phyloP scores from a whole-genome alignment of 164 flowering plant species.

The Kingdonia uniflora region DNA sequence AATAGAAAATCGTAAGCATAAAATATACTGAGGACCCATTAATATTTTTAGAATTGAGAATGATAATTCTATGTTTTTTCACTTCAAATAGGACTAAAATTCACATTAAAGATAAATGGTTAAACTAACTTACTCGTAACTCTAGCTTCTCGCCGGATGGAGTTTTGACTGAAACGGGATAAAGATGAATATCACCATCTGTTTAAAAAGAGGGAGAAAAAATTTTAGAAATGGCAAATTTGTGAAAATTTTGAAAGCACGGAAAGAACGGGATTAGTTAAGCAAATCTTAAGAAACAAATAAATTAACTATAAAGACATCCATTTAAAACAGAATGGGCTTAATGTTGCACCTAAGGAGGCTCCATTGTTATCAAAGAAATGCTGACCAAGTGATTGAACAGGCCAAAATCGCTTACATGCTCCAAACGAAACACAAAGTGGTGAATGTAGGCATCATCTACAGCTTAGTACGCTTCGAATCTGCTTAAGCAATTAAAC shows the following conservation, averaged over 20 bases:
- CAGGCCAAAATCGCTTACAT: too few species aligned
- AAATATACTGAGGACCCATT: too few species aligned
- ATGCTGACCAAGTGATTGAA: too few species aligned
- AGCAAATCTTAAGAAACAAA: background rate
- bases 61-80: background rate
- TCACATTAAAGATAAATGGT: background rate
- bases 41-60: background rate
- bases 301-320: background rate
- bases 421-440: too few species aligned
- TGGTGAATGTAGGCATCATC: too few species aligned
- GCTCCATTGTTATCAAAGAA: too few species aligned
- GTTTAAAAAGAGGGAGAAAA: slow-evolving; percentile 8
- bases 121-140: slow-evolving; percentile 53
- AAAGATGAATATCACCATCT: slow-evolving; percentile 88
- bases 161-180: slow-evolving; percentile 77
- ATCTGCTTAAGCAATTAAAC: too few species aligned
- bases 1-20: too few species aligned
- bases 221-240: too few species aligned
- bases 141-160: slow-evolving; percentile 86
- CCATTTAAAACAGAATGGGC: too few species aligned
- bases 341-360: too few species aligned
- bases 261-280: background rate
- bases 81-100: background rate
- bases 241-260: background rate
- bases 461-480: too few species aligned